Conservation (phyloP, 192 early-diverging fungal genomes). For the Coemansia sp. region DNA sequence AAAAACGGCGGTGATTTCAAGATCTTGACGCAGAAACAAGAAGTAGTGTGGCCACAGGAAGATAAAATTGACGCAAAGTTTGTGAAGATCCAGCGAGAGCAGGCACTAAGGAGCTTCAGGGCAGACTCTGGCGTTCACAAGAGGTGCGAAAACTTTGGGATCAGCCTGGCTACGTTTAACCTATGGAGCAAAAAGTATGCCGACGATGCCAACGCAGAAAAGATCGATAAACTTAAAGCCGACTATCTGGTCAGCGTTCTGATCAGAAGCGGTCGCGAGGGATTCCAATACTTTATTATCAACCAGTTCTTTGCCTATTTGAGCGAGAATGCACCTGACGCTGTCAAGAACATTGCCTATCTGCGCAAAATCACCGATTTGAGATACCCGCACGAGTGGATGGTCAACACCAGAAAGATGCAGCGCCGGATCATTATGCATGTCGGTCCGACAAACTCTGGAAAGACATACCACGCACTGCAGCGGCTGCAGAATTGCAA, state of each 20-base stretch:
- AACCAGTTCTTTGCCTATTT: conserved; percentile 56
- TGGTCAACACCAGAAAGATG: conserved; percentile 67
- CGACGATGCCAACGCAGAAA: conserved; percentile 12
- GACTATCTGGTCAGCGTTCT: conserved; percentile 24
- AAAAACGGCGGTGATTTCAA: neutral
- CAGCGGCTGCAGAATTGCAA: conserved; percentile 61
- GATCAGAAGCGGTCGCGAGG: conserved; percentile 15
- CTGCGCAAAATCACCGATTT: conserved; percentile 71
- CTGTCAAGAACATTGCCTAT: conserved; percentile 46
- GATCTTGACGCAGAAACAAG: neutral
- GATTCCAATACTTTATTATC: conserved; percentile 25
- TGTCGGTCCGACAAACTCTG: conserved; percentile 96
- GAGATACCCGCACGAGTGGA: conserved; percentile 80
- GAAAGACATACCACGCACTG: conserved; percentile 91
- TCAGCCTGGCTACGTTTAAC: conserved; percentile 20
- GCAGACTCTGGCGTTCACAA: neutral
- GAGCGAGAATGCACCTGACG: conserved; percentile 43
- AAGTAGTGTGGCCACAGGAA: conserved; percentile 23
- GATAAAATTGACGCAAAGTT: conserved; percentile 35
- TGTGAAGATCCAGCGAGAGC: conserved; percentile 11
- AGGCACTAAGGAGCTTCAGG: conserved; percentile 23
- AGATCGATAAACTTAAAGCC: conserved; percentile 29
- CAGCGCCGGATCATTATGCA: conserved; percentile 86
- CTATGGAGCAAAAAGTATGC: conserved; percentile 34
- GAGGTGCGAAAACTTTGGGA: conserved; percentile 50